Conservation (phyloP, 139 green algal genomes). For the Pseudopediastrum boryanum region DNA sequence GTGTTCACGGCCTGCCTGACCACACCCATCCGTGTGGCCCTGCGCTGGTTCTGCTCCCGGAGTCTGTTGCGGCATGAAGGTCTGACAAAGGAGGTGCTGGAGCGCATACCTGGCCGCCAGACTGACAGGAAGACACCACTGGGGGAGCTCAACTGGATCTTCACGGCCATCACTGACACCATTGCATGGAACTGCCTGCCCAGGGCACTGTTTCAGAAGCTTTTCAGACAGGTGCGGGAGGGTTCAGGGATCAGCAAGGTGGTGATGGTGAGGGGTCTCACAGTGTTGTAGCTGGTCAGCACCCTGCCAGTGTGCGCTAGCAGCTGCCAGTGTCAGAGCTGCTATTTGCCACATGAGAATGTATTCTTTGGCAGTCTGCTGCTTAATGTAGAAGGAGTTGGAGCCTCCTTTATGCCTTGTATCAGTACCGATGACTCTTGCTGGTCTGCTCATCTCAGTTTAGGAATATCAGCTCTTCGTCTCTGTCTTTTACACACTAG, state of each 20-base stretch:
- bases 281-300: too few relatives aligned
- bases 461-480: too few relatives aligned
- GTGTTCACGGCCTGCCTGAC: conserved; percentile 98
- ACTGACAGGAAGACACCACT: conserved; percentile 98
- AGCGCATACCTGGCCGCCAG: conserved; percentile 66
- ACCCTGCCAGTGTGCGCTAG: too few relatives aligned
- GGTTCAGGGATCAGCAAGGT: background rate
- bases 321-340: too few relatives aligned
- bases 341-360: too few relatives aligned
- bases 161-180: conserved; percentile 99
- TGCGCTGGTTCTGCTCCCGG: conserved; percentile 84
- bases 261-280: too few relatives aligned
- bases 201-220: conserved; percentile 93
- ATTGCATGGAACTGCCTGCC: conserved; percentile 99
- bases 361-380: too few relatives aligned
- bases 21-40: conserved; percentile 96
- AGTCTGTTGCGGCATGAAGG: conserved; percentile 60
- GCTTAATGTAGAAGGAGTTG: too few relatives aligned
- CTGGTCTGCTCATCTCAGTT: too few relatives aligned
- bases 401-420: too few relatives aligned
- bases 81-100: conserved; percentile 59
- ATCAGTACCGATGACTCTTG: too few relatives aligned
- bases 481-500: too few relatives aligned
- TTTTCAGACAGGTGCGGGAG: conserved; percentile 87
- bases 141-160: conserved; percentile 99